These are phyloP conservation scores for Podospora fimiseda DNA, from an alignment of 495 filamentous ascomycete species.

Conservation along the genomic window DNA sequence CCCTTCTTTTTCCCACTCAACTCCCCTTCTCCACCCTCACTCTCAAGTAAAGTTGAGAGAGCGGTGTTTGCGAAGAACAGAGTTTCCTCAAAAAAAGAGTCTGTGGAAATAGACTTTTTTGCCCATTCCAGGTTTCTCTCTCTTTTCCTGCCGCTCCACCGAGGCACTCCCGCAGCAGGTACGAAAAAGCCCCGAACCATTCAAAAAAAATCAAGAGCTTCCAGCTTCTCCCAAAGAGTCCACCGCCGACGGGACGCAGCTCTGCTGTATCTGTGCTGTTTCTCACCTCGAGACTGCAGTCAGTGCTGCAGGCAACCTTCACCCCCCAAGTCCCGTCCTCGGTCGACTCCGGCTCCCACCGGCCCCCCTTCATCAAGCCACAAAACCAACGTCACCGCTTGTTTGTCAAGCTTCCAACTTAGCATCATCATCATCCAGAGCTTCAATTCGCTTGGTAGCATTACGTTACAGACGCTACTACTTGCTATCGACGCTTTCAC, in stretches of 20 bases:
- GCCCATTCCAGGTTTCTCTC: not conserved
- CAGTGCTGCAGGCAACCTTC: no score
- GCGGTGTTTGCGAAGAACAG: no score
- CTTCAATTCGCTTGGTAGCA: no score
- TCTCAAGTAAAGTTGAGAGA: constrained; percentile 12
- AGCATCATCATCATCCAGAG: no score
- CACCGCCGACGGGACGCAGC: not conserved
- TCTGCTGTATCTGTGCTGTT: no score
- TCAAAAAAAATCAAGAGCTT: no score
- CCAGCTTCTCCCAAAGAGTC: no score
- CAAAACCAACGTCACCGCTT: not conserved
- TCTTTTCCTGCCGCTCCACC: not conserved
- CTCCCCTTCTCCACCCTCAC: constrained; percentile 16
- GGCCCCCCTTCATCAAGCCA: not conserved
- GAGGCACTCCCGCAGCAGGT: constrained; percentile 7
- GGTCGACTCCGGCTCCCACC: not conserved
- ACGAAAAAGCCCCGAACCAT: constrained; percentile 9
- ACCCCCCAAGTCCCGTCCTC: not conserved
- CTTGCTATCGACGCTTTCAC: no score
- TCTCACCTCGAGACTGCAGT: no score
- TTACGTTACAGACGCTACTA: no score
- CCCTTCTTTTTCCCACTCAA: constrained; percentile 6
- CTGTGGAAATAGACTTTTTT: no score
- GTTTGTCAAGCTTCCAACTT: not conserved
- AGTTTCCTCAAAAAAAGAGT: no score